A percentile compares a stretch with the other conserved stretches of the same genome.
Conservation (phyloP, 129 eudicot genomes). For the Glebionis coronaria region DNA sequence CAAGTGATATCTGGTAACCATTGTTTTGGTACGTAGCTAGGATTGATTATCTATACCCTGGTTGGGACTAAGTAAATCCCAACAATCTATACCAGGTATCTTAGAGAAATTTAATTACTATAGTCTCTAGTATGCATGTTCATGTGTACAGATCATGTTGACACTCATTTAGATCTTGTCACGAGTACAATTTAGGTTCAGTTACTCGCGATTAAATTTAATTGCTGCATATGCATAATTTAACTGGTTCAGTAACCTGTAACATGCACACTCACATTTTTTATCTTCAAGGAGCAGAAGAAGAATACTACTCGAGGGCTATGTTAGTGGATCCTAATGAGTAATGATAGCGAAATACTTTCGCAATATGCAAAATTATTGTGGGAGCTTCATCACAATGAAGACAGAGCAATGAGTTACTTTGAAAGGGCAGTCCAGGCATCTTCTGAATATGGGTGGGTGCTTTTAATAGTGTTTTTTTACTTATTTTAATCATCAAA, state of each 20-base stretch:
- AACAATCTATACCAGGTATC: conserved; percentile 64
- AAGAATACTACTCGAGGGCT: conserved; percentile 77
- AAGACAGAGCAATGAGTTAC: conserved; percentile 57
- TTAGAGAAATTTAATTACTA: neutral
- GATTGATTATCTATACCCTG: too few species aligned
- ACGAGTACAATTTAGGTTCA: too few species aligned
- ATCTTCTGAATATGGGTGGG: conserved; percentile 64
- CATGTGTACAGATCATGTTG: neutral
- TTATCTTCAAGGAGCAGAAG: conserved; percentile 58
- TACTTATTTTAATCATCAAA: neutral
- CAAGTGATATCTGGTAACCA: too few species aligned
- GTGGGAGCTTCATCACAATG: conserved; percentile 64
- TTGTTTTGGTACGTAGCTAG: too few species aligned
- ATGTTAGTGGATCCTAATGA: conserved; percentile 68
- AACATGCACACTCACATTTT: too few species aligned
- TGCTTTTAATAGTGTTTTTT: neutral
- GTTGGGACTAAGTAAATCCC: too few species aligned
- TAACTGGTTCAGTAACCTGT: too few species aligned
- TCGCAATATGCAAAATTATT: conserved; percentile 56
- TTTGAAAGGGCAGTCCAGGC: conserved; percentile 76
- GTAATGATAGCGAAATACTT: conserved; percentile 58
- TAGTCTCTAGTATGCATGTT: neutral
- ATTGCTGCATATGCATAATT: too few species aligned
- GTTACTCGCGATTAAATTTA: too few species aligned
- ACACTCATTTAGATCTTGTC: too few species aligned